These are phyloP conservation scores for Talaromyces pinophilus DNA, from an alignment of 2,329 filamentous ascomycete species.

Conservation along the genomic window DNA sequence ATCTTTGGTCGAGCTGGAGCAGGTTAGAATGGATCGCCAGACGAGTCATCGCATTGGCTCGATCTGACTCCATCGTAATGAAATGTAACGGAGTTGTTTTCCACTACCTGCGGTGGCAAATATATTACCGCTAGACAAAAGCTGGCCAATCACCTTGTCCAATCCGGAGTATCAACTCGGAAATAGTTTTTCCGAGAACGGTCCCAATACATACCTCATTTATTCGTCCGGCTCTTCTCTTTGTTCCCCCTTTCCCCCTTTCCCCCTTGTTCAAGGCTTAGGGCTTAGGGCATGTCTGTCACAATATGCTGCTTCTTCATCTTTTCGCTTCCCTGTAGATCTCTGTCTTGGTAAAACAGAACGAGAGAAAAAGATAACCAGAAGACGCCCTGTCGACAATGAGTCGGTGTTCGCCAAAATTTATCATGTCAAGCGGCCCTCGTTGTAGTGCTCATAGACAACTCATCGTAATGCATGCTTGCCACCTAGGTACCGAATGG, in stretches of 20 bases:
- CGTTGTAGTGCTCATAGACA: background rate
- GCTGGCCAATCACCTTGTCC: background rate
- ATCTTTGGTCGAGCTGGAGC: background rate
- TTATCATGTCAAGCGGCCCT: background rate
- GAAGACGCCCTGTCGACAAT: background rate
- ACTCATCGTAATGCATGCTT: background rate
- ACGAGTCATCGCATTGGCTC: background rate
- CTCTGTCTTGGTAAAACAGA: background rate
- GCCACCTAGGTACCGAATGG: background rate
- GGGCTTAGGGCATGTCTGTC: conserved; percentile 2
- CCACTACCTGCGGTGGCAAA: background rate
- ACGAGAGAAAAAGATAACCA: background rate
- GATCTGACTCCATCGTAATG: background rate
- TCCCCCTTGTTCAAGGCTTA: background rate
- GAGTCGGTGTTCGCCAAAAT: background rate
- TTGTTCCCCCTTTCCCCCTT: background rate
- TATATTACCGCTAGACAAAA: background rate
- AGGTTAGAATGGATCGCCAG: background rate
- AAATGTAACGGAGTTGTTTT: background rate
- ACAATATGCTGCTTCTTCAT: background rate
- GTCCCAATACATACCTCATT: background rate
- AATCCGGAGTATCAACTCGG: background rate
- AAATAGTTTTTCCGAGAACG: background rate
- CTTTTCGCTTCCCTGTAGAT: background rate
- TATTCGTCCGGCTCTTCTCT: background rate